phyloP scores from a whole-genome alignment of 768 basidiomycete species.

The Rhizopogon vinicolor region DNA sequence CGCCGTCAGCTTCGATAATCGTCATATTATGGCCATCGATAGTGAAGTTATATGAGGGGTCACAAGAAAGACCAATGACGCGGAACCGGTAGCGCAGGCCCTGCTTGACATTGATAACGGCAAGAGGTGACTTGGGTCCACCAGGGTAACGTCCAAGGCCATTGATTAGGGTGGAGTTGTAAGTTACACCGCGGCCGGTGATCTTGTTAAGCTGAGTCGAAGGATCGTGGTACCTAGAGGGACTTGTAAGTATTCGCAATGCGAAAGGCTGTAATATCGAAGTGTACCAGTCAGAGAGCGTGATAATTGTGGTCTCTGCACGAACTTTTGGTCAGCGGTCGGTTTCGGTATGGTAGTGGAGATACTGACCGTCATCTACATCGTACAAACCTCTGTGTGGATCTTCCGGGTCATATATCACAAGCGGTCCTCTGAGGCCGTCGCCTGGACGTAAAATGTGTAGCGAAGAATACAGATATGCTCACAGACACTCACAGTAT shows the following conservation, averaged over 20 bases:
- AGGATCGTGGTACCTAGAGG: constrained; percentile 23
- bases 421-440: constrained; percentile 36
- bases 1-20: constrained; percentile 42
- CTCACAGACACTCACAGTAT: constrained; percentile 32
- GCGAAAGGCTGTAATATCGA: not conserved
- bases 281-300: constrained; percentile 40
- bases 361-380: constrained; percentile 37
- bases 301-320: constrained; percentile 38
- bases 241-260: not conserved
- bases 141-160: constrained; percentile 36
- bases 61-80: constrained; percentile 30
- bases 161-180: constrained; percentile 41
- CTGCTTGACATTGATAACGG: constrained; percentile 33
- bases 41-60: constrained; percentile 25
- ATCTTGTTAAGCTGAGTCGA: constrained; percentile 8
- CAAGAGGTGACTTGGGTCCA: constrained; percentile 28
- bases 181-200: constrained; percentile 15
- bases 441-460: constrained; percentile 14
- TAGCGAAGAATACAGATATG: not conserved
- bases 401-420: constrained; percentile 44
- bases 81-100: constrained; percentile 39
- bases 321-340: not conserved
- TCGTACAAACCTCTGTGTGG: constrained; percentile 38
- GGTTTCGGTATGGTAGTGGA: not conserved
- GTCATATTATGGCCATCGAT: constrained; percentile 32